Evolutionary conservation across 1,284 basidiomycete species (phyloP).

Genomic region (Ustilago xerochloae): DNA sequence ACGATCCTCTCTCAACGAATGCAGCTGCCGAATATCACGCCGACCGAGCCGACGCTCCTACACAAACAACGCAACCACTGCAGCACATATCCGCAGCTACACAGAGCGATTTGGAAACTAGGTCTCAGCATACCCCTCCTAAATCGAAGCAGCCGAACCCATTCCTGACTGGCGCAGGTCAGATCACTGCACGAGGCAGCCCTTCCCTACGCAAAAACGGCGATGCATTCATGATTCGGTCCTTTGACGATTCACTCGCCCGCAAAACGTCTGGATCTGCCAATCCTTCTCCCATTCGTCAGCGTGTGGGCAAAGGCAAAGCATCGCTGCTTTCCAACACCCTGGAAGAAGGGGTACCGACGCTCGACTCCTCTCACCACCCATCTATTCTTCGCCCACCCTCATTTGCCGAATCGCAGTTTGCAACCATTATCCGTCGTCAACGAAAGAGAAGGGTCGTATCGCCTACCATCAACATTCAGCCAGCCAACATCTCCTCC

Average conservation of each 20-base stretch:
- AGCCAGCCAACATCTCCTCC: conserved; percentile 11
- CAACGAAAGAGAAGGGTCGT: conserved; percentile 53
- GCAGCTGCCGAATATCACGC: neutral
- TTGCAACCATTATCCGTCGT: conserved; percentile 57
- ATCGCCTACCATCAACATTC: conserved; percentile 36
- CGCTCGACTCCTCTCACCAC: neutral
- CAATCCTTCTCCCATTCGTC: conserved; percentile 24
- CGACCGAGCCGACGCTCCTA: neutral
- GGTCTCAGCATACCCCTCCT: neutral
- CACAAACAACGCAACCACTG: neutral
- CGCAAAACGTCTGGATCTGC: neutral
- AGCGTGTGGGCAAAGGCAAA: conserved; percentile 23
- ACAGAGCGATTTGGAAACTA: neutral
- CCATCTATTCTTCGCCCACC: conserved; percentile 29
- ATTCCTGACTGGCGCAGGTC: neutral
- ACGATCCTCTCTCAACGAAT: neutral
- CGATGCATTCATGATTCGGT: neutral
- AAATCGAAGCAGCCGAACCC: neutral
- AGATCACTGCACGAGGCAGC: neutral
- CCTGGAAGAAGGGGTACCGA: neutral
- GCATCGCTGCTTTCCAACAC: neutral
- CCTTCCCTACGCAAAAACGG: neutral
- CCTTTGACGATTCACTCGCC: neutral
- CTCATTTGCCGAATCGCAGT: conserved; percentile 55
- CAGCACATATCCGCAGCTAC: no score